A percentile compares a stretch with the other conserved stretches of the same genome.
phyloP scores from a whole-genome alignment of 176 grass and related monocot genomes.

The Otatea glauca region DNA sequence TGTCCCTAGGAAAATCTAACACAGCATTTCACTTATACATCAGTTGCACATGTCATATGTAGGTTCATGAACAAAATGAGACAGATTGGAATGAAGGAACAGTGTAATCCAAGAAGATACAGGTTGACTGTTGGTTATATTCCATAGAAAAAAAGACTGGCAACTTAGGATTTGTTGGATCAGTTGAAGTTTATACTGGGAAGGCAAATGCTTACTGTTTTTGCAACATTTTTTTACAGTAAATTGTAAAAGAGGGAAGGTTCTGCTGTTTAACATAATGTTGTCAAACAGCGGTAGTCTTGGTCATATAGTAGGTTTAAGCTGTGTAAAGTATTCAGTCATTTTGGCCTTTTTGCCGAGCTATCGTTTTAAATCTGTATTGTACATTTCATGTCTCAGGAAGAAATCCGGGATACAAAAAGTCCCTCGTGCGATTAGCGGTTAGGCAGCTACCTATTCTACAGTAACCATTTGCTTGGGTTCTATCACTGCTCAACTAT shows the following conservation, averaged over 20 bases:
- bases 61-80: neutral
- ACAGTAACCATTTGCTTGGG: too few species aligned
- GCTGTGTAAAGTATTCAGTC: neutral
- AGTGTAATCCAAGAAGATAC: neutral
- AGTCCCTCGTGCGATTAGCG: too few species aligned
- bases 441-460: too few species aligned
- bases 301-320: neutral
- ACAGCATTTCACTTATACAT: conserved; percentile 36
- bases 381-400: neutral
- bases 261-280: conserved; percentile 11
- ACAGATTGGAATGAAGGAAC: conserved; percentile 1
- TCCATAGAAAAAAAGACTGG: neutral
- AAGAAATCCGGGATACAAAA: neutral
- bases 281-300: neutral
- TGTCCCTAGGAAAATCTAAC: conserved; percentile 34
- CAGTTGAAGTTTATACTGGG: conserved; percentile 31
- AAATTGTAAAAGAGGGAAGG: neutral
- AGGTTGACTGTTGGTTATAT: conserved; percentile 15
- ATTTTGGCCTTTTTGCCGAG: neutral
- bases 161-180: neutral
- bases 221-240: conserved; percentile 15
- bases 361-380: neutral
- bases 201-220: conserved; percentile 7
- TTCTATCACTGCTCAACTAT: too few species aligned
- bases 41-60: neutral